phyloP scores from a whole-genome alignment of 306 rosid species.

The Cicer judaicum region DNA sequence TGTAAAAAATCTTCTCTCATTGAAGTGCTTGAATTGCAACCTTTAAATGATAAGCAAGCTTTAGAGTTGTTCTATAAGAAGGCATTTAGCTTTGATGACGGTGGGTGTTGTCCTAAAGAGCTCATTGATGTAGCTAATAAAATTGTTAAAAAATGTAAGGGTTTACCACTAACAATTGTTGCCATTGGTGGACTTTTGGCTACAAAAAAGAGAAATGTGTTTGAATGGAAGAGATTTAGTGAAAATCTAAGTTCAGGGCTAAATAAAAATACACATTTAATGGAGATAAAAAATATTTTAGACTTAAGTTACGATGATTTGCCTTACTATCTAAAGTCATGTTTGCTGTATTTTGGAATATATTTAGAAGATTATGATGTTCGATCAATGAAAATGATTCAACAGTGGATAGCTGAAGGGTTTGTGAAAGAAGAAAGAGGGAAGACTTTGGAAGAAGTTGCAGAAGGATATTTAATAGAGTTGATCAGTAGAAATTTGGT shows the following conservation, averaged over 20 bases:
- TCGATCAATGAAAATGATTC: background rate
- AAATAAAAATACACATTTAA: background rate
- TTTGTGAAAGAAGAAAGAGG: constrained; percentile 1
- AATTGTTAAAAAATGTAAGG: background rate
- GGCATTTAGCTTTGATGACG: background rate
- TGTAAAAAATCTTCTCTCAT: background rate
- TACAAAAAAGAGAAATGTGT: background rate
- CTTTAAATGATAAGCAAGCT: background rate
- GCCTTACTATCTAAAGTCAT: background rate
- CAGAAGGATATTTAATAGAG: background rate
- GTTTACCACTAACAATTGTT: constrained; percentile 15
- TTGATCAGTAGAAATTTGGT: constrained; percentile 15
- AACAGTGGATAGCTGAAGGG: constrained; percentile 36
- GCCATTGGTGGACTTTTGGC: constrained; percentile 10
- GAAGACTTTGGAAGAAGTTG: constrained; percentile 20
- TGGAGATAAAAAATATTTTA: background rate
- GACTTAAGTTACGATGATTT: constrained; percentile 8
- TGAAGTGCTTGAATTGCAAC: constrained; percentile 1
- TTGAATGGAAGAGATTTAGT: background rate
- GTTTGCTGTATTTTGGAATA: constrained; percentile 36
- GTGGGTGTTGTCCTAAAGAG: background rate
- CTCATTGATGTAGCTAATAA: background rate
- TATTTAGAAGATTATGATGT: background rate
- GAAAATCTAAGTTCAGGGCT: background rate
- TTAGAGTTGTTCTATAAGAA: background rate